Percentiles rank a stretch among this genome's conserved stretches.
phyloP scores from a whole-genome alignment of 2,329 filamentous ascomycete genomes.

The Didymella glomerata region DNA sequence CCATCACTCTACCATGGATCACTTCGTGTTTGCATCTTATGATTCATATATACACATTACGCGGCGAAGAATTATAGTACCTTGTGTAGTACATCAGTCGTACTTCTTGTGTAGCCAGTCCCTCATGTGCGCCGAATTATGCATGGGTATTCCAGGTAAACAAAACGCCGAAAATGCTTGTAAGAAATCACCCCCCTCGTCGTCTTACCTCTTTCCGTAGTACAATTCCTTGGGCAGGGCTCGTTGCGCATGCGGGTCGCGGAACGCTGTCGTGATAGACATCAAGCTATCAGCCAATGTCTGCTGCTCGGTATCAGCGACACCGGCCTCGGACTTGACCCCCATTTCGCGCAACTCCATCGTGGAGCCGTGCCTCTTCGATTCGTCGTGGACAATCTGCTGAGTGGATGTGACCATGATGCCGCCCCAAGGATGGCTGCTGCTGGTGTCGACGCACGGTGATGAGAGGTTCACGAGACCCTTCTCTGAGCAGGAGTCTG shows the following conservation, averaged over 20 bases:
- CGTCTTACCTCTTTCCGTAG: slow-evolving; percentile 27
- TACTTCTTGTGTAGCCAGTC: not conserved
- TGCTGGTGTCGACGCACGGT: slow-evolving; percentile 13
- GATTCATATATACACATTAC: slow-evolving; percentile 9
- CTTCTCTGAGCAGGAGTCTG: slow-evolving; percentile 45
- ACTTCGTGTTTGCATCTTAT: not conserved
- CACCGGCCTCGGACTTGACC: slow-evolving; percentile 40
- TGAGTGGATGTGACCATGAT: slow-evolving; percentile 53
- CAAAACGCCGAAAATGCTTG: slow-evolving; percentile 15
- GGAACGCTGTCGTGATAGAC: slow-evolving; percentile 43
- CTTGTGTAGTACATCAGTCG: not conserved
- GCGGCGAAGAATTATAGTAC: not conserved
- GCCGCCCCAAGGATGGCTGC: slow-evolving; percentile 43
- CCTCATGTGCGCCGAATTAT: slow-evolving; percentile 7
- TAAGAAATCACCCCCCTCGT: not conserved
- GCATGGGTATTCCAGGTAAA: slow-evolving; percentile 22
- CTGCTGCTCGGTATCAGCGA: slow-evolving; percentile 52
- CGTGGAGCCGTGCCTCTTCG: slow-evolving; percentile 29
- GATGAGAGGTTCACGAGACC: slow-evolving; percentile 33
- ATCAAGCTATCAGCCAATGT: slow-evolving; percentile 53
- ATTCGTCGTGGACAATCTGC: slow-evolving; percentile 44
- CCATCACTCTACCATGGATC: not conserved
- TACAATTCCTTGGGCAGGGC: slow-evolving; percentile 24
- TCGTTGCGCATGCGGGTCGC: slow-evolving; percentile 33
- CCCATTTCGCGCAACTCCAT: slow-evolving; percentile 48